Evolutionary conservation across 1,284 basidiomycete species (phyloP).

Genomic region (Apiotrichum brassicae): DNA sequence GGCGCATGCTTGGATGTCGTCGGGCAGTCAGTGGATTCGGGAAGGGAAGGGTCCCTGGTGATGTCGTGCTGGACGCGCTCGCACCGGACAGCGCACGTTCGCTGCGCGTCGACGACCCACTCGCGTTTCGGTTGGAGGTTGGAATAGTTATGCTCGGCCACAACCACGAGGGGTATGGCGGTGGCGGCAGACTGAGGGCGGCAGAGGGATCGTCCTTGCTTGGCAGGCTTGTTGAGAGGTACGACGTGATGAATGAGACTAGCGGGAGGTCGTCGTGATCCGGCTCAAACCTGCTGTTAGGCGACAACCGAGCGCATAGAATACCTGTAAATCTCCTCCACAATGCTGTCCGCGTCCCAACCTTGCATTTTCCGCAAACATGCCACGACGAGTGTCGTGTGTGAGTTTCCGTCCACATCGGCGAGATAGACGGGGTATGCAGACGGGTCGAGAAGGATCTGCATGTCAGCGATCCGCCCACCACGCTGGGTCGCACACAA

Average conservation of each 20-base stretch:
- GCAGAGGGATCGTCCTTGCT: slow-evolving; percentile 18
- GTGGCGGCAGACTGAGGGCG: slow-evolving; percentile 26
- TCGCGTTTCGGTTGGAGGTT: not conserved
- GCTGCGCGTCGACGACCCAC: slow-evolving; percentile 1
- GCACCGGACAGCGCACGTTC: slow-evolving; percentile 9
- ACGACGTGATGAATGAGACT: slow-evolving; percentile 33
- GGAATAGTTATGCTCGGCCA: slow-evolving; percentile 20
- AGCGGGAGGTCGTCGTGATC: slow-evolving; percentile 41
- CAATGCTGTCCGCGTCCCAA: slow-evolving; percentile 38
- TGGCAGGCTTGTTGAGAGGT: slow-evolving; percentile 19
- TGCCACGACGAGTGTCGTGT: slow-evolving; percentile 39
- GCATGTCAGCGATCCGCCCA: slow-evolving; percentile 1
- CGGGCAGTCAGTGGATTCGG: slow-evolving; percentile 34
- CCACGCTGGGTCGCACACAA: not conserved
- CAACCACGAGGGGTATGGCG: slow-evolving; percentile 41
- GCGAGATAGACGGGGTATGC: slow-evolving; percentile 41
- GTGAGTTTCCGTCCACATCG: slow-evolving; percentile 40
- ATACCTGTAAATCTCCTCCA: slow-evolving; percentile 38
- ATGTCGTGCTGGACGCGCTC: not conserved
- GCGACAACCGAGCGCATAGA: slow-evolving; percentile 3
- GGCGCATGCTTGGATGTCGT: slow-evolving; percentile 39
- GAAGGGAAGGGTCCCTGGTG: slow-evolving; percentile 26
- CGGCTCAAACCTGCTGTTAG: slow-evolving; percentile 30
- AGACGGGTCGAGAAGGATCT: slow-evolving; percentile 33
- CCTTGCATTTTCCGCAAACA: slow-evolving; percentile 42